Evolutionary conservation across 306 rosid species (phyloP).

Genomic region (Trifolium subterraneum): DNA sequence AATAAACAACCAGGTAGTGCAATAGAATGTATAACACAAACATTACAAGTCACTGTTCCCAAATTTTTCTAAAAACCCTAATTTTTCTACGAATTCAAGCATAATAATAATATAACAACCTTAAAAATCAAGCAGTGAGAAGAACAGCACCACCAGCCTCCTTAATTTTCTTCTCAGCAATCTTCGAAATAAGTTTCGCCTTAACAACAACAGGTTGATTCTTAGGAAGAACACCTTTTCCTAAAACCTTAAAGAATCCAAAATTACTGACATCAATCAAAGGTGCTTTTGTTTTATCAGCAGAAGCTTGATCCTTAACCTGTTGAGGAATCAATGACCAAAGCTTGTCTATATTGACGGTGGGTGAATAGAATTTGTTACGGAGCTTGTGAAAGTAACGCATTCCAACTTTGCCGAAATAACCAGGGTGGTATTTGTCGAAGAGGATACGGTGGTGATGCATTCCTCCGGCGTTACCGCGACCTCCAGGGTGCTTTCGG

Average conservation of each 20-base stretch:
- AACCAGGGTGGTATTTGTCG: conserved; percentile 52
- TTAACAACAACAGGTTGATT: conserved; percentile 71
- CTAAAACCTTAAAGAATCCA: conserved; percentile 67
- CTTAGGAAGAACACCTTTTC: conserved; percentile 69
- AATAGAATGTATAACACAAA: too few species aligned
- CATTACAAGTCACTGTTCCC: too few species aligned
- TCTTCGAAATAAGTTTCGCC: conserved; percentile 74
- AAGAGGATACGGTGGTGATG: conserved; percentile 51
- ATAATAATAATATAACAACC: conserved; percentile 12
- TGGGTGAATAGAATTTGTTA: conserved; percentile 3
- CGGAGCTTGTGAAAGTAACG: conserved; percentile 27
- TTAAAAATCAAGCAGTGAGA: conserved; percentile 61
- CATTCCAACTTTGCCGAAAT: conserved; percentile 46
- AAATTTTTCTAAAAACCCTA: not conserved
- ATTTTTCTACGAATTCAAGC: not conserved
- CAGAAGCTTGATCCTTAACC: conserved; percentile 63
- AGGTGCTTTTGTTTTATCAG: conserved; percentile 53
- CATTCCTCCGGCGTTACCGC: conserved; percentile 49
- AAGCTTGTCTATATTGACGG: conserved; percentile 75
- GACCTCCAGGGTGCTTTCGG: conserved; percentile 55
- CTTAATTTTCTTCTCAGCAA: conserved; percentile 83
- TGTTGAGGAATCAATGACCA: conserved; percentile 77
- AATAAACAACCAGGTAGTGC: too few species aligned
- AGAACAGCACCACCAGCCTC: conserved; percentile 80
- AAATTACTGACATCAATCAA: conserved; percentile 55